Percentiles rank a stretch among this genome's conserved stretches.
phyloP scores from a whole-genome alignment of 495 filamentous ascomycete genomes.

The Penicillium turbatum region DNA sequence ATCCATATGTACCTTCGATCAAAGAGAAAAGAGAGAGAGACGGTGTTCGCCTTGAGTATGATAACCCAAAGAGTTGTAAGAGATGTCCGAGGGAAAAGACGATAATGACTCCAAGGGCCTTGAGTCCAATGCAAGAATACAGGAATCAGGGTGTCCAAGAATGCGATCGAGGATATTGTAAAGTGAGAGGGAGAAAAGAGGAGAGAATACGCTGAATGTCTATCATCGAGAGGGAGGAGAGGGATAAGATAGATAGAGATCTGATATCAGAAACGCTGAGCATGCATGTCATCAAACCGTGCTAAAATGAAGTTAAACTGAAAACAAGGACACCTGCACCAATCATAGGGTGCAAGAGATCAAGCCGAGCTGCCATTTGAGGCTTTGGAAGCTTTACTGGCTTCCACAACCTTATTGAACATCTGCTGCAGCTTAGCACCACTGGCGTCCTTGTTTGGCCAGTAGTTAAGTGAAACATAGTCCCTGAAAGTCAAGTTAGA shows the following conservation, averaged over 20 bases:
- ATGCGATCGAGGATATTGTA: neutral
- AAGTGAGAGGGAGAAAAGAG: constrained; percentile 1
- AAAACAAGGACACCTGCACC: constrained; percentile 4
- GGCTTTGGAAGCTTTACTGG: constrained; percentile 26
- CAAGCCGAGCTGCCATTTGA: constrained; percentile 27
- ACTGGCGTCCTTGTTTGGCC: constrained; percentile 48
- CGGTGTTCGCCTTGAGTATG: constrained; percentile 1
- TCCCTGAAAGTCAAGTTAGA: constrained; percentile 32
- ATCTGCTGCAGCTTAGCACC: constrained; percentile 45
- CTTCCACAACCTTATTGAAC: constrained; percentile 44
- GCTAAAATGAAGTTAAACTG: constrained; percentile 5
- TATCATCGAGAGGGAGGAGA: constrained; percentile 1
- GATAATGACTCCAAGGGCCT: neutral
- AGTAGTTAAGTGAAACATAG: constrained; percentile 45
- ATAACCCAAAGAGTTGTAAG: neutral
- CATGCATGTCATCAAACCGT: constrained; percentile 15
- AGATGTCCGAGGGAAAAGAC: neutral
- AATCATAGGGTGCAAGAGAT: neutral
- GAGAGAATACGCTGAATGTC: constrained; percentile 1
- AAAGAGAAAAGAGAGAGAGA: constrained; percentile 10
- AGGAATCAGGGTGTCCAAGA: neutral
- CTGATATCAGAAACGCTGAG: constrained; percentile 11
- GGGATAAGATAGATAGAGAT: neutral
- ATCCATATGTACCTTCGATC: constrained; percentile 28
- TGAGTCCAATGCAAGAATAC: constrained; percentile 2